These are phyloP conservation scores for Penicillium macrosclerotiorum DNA, from an alignment of 495 filamentous ascomycete genomes.

Conservation along the genomic window DNA sequence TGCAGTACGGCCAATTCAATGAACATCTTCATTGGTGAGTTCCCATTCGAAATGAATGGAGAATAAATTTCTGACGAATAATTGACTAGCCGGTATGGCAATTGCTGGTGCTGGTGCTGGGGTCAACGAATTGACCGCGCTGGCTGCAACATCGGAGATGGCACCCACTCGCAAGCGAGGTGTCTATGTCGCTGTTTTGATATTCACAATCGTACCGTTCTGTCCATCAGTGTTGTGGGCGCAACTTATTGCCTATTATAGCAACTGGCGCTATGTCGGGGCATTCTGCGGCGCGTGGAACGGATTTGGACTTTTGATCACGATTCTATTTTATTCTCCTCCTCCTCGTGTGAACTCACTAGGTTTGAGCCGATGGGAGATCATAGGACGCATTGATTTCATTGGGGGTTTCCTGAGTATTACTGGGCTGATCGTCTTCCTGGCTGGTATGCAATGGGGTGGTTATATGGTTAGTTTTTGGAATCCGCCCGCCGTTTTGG, in stretches of 20 bases:
- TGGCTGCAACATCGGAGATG: constrained; percentile 66
- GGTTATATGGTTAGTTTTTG: constrained; percentile 68
- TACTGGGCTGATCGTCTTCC: constrained; percentile 59
- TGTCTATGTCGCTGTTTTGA: constrained; percentile 63
- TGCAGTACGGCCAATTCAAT: constrained; percentile 62
- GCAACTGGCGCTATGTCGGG: constrained; percentile 64
- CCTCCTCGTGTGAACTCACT: constrained; percentile 57
- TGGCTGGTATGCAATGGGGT: constrained; percentile 67
- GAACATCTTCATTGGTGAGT: constrained; percentile 66
- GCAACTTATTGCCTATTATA: constrained; percentile 61
- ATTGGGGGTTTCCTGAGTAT: constrained; percentile 68
- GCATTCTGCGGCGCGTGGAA: constrained; percentile 61
- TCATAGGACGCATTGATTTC: constrained; percentile 60
- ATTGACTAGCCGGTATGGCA: constrained; percentile 54
- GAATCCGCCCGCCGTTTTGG: too few relatives aligned
- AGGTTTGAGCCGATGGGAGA: constrained; percentile 46
- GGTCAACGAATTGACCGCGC: constrained; percentile 64
- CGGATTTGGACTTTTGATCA: constrained; percentile 59
- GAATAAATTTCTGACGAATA: constrained; percentile 33
- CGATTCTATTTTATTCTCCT: constrained; percentile 63
- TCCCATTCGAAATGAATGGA: too few relatives aligned
- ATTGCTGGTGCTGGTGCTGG: constrained; percentile 63
- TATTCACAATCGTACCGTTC: constrained; percentile 69
- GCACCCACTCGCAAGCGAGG: constrained; percentile 66
- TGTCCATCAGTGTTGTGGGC: constrained; percentile 67